These are phyloP conservation scores for Rhynchosporium agropyri DNA, from an alignment of 2,329 filamentous ascomycete species.

Conservation along the genomic window DNA sequence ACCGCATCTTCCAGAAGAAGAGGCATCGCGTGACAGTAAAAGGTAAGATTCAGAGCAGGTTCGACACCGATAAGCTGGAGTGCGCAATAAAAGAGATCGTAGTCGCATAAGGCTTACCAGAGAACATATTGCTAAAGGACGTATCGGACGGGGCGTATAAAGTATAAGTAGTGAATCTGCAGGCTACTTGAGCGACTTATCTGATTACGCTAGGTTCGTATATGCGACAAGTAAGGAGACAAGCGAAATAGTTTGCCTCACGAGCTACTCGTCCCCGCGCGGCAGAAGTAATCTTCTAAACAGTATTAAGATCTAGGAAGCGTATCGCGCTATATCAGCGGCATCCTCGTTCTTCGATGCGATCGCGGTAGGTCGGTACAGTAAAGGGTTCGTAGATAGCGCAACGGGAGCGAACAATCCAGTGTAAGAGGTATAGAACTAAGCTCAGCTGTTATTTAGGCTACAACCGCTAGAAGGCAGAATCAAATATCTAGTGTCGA, in stretches of 20 bases:
- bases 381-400: constrained; percentile 47
- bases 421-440: constrained; percentile 45
- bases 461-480: constrained; percentile 37
- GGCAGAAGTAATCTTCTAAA: constrained; percentile 21
- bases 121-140: constrained; percentile 13
- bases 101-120: constrained; percentile 19
- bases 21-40: constrained; percentile 19
- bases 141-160: constrained; percentile 35
- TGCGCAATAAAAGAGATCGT: constrained; percentile 36
- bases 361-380: constrained; percentile 44
- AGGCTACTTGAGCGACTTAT: constrained; percentile 9
- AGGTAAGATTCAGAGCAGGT: constrained; percentile 28
- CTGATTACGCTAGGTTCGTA: constrained; percentile 33
- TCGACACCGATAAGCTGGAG: constrained; percentile 22
- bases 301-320: constrained; percentile 46
- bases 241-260: constrained; percentile 41
- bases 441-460: constrained; percentile 45
- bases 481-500: constrained; percentile 46
- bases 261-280: constrained; percentile 41
- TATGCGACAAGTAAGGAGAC: constrained; percentile 43
- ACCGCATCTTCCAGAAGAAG: constrained; percentile 43
- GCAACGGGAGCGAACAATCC: constrained; percentile 51
- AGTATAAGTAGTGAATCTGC: constrained; percentile 34
- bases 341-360: constrained; percentile 47
- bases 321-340: constrained; percentile 48